Base-by-base conservation (phyloP, 1,284 basidiomycete species). In the Kalmanozyma brasiliensis region DNA sequence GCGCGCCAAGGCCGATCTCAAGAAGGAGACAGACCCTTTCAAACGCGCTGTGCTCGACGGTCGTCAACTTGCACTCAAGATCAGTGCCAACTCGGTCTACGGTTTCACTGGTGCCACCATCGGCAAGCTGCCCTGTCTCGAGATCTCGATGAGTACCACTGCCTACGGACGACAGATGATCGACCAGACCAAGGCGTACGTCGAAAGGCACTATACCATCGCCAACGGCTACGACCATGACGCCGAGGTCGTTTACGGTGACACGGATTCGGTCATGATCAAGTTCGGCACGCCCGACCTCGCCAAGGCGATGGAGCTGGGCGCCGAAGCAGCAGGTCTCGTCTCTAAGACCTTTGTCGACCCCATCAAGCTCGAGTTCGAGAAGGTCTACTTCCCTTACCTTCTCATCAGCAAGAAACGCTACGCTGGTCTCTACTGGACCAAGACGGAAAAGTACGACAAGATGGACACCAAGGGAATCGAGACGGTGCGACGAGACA, bases 321-420 rank as follows among this genome's bases (percentile, higher is more conserved):
- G 95, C 33, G 89, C 89, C 24, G 92, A 98, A 84, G 96, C 96
- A 0, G 96, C 96, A 1, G 89, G 91, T 26, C 87, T 92, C n/a
- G 95, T 98, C 7, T 76, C 74, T 2, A 49, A 77, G 32, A 76
- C 77, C 1, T 82, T 82, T 53, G 63, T 75, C 36, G 60, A 73
- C 24, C 80, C 80, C 7, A 82, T 82, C 68, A 78, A 78, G 60
- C 76, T 82, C 48, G 80, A 82, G 49, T 82, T 82, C 68, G 80
- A 82, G 26, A 82, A 82, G 58, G 77, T 80, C 45, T 82, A 82
- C 58, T 82, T 73, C 47, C 80, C 80, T 2, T 82, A 82, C 51
- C 65, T 82, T 17, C 58, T 82, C n/a, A 82, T 82, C 60, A 78
- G 71, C 67, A 82, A 82, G 70, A 82, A 82, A 66, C 67, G 80